A percentile compares a stretch with the other conserved stretches of the same genome.
These are phyloP conservation scores for Penicillium soppii DNA, from an alignment of 495 filamentous ascomycete genomes.

Conservation along the genomic window DNA sequence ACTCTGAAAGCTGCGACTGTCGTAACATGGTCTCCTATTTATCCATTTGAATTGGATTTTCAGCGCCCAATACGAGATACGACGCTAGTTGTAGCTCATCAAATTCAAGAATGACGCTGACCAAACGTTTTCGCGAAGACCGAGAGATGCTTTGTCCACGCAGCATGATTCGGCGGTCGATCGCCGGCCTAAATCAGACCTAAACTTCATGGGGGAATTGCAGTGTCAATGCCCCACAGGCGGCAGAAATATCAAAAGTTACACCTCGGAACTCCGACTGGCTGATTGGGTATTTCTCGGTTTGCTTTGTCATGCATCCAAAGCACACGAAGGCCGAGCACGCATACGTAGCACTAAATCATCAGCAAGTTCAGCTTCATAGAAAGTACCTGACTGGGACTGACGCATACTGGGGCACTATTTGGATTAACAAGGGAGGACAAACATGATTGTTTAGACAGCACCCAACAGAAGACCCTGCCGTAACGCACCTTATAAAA, in stretches of 20 bases:
- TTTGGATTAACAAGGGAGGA: neutral
- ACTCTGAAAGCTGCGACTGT: neutral
- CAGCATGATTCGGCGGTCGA: conserved; percentile 15
- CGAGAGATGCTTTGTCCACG: conserved; percentile 10
- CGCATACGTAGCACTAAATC: neutral
- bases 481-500: neutral
- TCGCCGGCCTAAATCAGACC: neutral
- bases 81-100: neutral
- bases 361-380: neutral
- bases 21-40: neutral
- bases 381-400: neutral
- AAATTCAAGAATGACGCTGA: neutral
- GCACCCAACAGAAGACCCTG: neutral
- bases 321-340: too few relatives aligned
- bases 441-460: neutral
- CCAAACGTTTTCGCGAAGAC: conserved; percentile 10
- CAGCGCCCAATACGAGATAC: neutral
- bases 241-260: neutral
- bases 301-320: too few relatives aligned
- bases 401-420: neutral
- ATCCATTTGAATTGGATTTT: neutral
- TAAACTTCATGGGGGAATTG: neutral
- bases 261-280: neutral
- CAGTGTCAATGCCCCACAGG: neutral
- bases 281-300: too few relatives aligned